Conservation (phyloP, 495 filamentous ascomycete species). For the Cercophora samala region DNA sequence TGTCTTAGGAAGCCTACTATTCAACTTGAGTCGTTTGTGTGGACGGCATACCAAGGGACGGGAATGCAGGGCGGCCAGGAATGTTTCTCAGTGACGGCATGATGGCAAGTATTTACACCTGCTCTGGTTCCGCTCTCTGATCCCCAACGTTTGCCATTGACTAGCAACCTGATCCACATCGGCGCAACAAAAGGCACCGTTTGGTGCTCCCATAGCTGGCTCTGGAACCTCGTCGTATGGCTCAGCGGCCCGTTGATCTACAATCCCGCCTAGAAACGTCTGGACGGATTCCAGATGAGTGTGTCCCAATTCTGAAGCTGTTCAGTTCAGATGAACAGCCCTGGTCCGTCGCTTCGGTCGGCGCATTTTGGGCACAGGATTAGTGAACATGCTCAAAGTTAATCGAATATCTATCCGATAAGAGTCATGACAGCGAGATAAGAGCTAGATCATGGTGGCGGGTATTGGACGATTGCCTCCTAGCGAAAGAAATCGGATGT, state of each 20-base stretch:
- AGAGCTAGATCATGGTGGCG: not conserved
- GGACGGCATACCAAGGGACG: not conserved
- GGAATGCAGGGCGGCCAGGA: not conserved
- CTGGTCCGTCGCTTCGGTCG: not conserved
- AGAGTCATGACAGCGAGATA: not conserved
- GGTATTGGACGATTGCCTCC: not conserved
- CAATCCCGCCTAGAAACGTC: not conserved
- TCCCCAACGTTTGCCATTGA: no score
- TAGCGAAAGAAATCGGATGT: not conserved
- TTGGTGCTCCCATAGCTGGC: no score
- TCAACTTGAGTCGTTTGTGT: not conserved
- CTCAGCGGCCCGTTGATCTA: not conserved
- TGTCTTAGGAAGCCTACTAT: not conserved
- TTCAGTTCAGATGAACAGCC: not conserved
- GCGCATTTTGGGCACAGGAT: not conserved
- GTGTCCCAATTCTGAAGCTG: not conserved
- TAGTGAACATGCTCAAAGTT: not conserved
- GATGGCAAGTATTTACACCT: not conserved
- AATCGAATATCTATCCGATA: not conserved
- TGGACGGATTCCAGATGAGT: not conserved
- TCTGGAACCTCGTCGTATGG: not conserved
- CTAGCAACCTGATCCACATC: no score
- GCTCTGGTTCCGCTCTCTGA: no score
- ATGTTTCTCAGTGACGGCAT: not conserved
- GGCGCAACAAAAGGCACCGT: no score